phyloP scores from a whole-genome alignment of 2,329 filamentous ascomycete genomes.

The Pezicula carpinea region DNA sequence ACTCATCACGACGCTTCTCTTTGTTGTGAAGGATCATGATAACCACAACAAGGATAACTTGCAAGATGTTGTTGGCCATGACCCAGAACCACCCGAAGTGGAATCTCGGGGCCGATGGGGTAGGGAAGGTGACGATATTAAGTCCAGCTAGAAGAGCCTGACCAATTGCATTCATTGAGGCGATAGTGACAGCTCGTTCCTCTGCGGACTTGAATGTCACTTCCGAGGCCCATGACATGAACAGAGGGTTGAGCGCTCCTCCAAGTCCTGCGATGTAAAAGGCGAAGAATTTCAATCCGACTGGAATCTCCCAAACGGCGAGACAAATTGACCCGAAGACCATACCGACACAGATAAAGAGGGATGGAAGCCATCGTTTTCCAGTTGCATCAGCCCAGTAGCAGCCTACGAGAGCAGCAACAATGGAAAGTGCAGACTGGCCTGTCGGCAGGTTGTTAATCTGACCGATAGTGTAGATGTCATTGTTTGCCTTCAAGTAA shows the following conservation, averaged over 20 bases:
- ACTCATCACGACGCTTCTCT: conserved; percentile 3
- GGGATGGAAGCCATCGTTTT: conserved; percentile 7
- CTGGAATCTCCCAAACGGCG: conserved; percentile 26
- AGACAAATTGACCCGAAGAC: conserved; percentile 27
- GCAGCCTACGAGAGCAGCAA: conserved; percentile 6
- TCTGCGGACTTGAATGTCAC: conserved; percentile 29
- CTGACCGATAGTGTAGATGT: conserved; percentile 5
- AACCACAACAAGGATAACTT: conserved; percentile 1
- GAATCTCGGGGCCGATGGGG: conserved; percentile 2
- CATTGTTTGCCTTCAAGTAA: conserved; percentile 6
- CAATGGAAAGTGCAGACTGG: conserved; percentile 5
- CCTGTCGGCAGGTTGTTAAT: conserved; percentile 10
- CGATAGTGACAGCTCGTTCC: conserved; percentile 28
- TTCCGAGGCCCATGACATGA: conserved; percentile 29
- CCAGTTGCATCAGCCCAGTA: conserved; percentile 11
- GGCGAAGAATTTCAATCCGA: conserved; percentile 27
- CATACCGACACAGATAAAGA: conserved; percentile 6
- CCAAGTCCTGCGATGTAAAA: conserved; percentile 30
- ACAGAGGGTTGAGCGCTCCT: conserved; percentile 28
- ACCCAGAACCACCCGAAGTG: conserved; percentile 11
- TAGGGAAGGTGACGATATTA: conserved; percentile 9
- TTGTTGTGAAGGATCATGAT: conserved; percentile 7
- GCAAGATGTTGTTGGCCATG: conserved; percentile 4
- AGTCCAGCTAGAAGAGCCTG: conserved; percentile 26
- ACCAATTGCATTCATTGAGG: conserved; percentile 32